Evolutionary conservation across 2,329 filamentous ascomycete species (phyloP).

Genomic region (Claviceps sp.): DNA sequence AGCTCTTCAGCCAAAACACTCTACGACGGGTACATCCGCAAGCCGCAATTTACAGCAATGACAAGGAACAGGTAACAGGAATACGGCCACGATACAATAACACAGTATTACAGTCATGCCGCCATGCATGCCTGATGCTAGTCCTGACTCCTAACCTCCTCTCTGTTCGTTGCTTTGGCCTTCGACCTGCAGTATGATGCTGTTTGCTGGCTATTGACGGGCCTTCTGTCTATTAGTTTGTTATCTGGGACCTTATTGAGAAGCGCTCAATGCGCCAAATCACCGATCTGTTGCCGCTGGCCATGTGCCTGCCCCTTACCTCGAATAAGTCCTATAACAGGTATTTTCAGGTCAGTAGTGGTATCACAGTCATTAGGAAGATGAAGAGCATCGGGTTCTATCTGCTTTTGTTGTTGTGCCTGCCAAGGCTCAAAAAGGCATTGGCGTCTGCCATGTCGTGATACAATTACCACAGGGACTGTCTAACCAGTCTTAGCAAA

Average conservation of each 20-base stretch:
- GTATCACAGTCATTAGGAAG: neutral
- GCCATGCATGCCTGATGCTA: no score
- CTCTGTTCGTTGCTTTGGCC: neutral
- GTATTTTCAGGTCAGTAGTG: neutral
- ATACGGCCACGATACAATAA: no score
- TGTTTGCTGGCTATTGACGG: constrained; percentile 3
- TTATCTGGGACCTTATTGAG: neutral
- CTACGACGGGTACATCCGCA: constrained; percentile 1
- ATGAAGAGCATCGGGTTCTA: neutral
- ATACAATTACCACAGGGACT: neutral
- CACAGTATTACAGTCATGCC: no score
- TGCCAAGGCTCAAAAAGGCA: constrained; percentile 1
- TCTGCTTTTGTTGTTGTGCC: neutral
- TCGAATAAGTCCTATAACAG: neutral
- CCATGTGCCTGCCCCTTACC: neutral
- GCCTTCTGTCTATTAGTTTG: neutral
- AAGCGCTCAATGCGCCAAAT: neutral
- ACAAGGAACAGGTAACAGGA: no score
- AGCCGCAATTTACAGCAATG: no score
- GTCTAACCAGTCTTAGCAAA: constrained; percentile 1
- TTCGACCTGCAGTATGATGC: neutral
- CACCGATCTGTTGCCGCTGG: neutral
- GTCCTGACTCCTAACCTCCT: neutral
- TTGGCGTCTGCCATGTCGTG: neutral
- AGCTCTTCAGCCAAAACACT: neutral